phyloP scores from a whole-genome alignment of 495 filamentous ascomycete species.

The Entonaema liquescens region DNA sequence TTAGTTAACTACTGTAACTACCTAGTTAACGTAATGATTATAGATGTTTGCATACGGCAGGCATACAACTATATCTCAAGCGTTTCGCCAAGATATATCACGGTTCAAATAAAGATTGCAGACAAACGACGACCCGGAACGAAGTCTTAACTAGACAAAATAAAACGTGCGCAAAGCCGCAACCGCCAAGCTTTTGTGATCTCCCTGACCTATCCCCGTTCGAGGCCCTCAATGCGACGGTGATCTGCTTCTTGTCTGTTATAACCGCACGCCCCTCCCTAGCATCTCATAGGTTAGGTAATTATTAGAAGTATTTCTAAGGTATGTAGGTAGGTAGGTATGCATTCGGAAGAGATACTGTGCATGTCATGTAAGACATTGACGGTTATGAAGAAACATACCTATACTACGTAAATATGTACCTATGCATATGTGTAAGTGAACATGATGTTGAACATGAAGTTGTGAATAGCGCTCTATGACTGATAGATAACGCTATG shows the following conservation, averaged over 20 bases:
- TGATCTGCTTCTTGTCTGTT: neutral
- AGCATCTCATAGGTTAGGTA: neutral
- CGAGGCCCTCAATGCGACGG: neutral
- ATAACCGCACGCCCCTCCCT: neutral
- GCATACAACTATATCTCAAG: too few species aligned
- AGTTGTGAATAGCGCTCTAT: too few species aligned
- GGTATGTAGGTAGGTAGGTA: neutral
- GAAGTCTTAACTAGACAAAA: too few species aligned
- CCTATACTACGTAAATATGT: too few species aligned
- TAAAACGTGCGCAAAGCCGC: conserved; percentile 16
- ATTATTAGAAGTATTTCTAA: too few species aligned
- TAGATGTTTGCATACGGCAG: neutral
- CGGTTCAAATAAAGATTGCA: conserved; percentile 38
- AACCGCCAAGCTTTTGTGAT: conserved; percentile 32
- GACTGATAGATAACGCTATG: too few species aligned
- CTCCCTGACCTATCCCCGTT: too few species aligned
- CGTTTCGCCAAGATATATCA: conserved; percentile 30
- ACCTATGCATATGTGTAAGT: too few species aligned
- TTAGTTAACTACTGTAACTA: neutral
- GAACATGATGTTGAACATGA: too few species aligned
- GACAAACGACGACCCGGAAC: too few species aligned
- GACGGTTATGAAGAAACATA: neutral
- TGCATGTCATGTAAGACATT: neutral
- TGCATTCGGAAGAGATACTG: neutral
- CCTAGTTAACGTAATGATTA: neutral